Evolutionary conservation across 2,329 filamentous ascomycete genomes (phyloP).

Genomic region (Ascochyta pisi): DNA sequence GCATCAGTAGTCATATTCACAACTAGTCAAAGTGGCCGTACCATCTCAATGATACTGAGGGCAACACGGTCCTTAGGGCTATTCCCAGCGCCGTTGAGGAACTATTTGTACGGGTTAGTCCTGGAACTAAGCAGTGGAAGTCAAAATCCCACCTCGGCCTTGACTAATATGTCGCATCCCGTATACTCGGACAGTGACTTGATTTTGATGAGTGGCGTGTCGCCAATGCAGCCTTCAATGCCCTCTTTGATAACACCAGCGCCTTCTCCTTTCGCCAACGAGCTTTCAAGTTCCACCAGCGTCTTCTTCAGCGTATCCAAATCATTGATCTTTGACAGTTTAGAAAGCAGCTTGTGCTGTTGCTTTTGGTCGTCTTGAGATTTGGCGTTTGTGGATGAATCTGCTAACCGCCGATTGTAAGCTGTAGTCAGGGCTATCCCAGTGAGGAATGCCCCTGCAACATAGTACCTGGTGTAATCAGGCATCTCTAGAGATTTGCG

Average conservation of each 20-base stretch:
- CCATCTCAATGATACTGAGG: slow-evolving; percentile 79
- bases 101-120: slow-evolving; percentile 53
- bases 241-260: slow-evolving; percentile 68
- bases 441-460: slow-evolving; percentile 76
- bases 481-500: slow-evolving; percentile 35
- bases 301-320: slow-evolving; percentile 34
- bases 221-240: slow-evolving; percentile 90
- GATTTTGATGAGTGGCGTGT: slow-evolving; percentile 88
- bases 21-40: slow-evolving; percentile 32
- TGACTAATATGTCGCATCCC: slow-evolving; percentile 87
- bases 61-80: slow-evolving; percentile 96
- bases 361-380: slow-evolving; percentile 27
- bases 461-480: slow-evolving; percentile 59
- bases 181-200: slow-evolving; percentile 85
- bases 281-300: slow-evolving; percentile 26
- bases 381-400: slow-evolving; percentile 26
- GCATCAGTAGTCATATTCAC: slow-evolving; percentile 11
- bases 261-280: slow-evolving; percentile 16
- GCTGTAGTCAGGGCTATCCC: slow-evolving; percentile 71
- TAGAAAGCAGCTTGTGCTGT: slow-evolving; percentile 29
- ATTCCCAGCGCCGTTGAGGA: slow-evolving; percentile 91
- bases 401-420: slow-evolving; percentile 21
- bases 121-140: not conserved
- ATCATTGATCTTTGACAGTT: slow-evolving; percentile 34
- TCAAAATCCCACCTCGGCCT: slow-evolving; percentile 72